phyloP scores from a whole-genome alignment of 495 filamentous ascomycete genomes.

The Physcia stellaris region DNA sequence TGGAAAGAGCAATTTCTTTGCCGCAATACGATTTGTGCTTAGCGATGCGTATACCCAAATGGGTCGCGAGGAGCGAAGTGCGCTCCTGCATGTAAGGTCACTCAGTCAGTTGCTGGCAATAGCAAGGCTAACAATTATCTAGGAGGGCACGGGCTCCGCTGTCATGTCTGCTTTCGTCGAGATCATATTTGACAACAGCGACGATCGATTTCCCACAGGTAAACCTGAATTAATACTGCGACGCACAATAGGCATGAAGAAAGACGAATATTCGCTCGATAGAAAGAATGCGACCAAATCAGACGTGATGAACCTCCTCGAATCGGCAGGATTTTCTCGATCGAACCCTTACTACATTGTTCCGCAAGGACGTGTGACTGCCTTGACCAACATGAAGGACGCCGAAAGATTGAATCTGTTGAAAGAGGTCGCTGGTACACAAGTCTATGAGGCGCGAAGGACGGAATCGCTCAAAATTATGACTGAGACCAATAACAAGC shows the following conservation, averaged over 20 bases:
- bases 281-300: slow-evolving; percentile 88
- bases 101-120: not conserved
- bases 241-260: slow-evolving; percentile 91
- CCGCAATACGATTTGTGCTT: slow-evolving; percentile 94
- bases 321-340: slow-evolving; percentile 90
- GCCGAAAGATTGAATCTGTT: slow-evolving; percentile 72
- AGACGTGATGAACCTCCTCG: slow-evolving; percentile 90
- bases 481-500: slow-evolving; percentile 89
- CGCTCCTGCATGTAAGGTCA: slow-evolving; percentile 61
- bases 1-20: slow-evolving; percentile 99
- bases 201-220: slow-evolving; percentile 90
- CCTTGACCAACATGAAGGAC: slow-evolving; percentile 97
- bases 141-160: slow-evolving; percentile 90
- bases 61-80: slow-evolving; percentile 89
- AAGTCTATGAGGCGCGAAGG: slow-evolving; percentile 86
- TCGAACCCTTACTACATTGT: slow-evolving; percentile 99
- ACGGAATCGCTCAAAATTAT: slow-evolving; percentile 91
- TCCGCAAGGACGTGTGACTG: slow-evolving; percentile 89
- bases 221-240: slow-evolving; percentile 80
- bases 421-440: slow-evolving; percentile 94
- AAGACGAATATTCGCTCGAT: slow-evolving; percentile 96
- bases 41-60: slow-evolving; percentile 96
- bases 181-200: slow-evolving; percentile 95
- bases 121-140: slow-evolving; percentile 2
- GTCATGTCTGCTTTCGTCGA: slow-evolving; percentile 99